Base-by-base conservation (phyloP, 176 grass and related monocot species). In the Juncus inflexus region DNA sequence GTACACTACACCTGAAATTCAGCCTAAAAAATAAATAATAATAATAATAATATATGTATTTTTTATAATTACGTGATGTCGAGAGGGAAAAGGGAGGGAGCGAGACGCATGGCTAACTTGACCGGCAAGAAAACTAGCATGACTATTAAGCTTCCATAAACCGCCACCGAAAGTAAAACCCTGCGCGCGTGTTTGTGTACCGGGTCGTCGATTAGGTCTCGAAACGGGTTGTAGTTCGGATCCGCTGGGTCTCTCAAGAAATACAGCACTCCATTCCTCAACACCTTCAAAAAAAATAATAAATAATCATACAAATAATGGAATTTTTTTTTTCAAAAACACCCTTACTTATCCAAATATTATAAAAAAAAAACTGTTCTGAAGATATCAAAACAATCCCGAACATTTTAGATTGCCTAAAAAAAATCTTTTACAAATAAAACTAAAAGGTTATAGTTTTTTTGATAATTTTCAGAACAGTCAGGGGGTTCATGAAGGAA, bases 181-280 rank as follows among this genome's bases (percentile, higher is more conserved):
- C 95, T 76, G 1, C 94, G 79, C 6, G 92, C 92, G 81, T 97
- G 92, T 68, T 97, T 97, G 77, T 86, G 85, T 60, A 99, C 85
- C 52, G 94, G 94, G 73, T 92, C 94, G 53, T 99, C 94, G 67
- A 99, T 99, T 60, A 99, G 79, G 60, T 99, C 94, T 55, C 88
- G 79, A 69, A 99, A 99, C 2, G 94, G 94, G 76, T 99, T 99
- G 75, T 99, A 99, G 60, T 99, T 92, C 61, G 94, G 94, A 99
- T 99, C 94, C 14, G 94, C 94, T 41, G 94, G 94, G 60, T 99
- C 94, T 9, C 94, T 75, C 43, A 99, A 73, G 78, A 97, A 99
- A 80, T 99, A 99, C 60, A 99, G 80, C 83, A 99, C 94, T 78
- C 94, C 94, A 72, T 83, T 89, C 11, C 88, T 69, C 72, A 99